Evolutionary conservation across 1,284 basidiomycete species (phyloP).

Genomic region (Irpex lacteus): DNA sequence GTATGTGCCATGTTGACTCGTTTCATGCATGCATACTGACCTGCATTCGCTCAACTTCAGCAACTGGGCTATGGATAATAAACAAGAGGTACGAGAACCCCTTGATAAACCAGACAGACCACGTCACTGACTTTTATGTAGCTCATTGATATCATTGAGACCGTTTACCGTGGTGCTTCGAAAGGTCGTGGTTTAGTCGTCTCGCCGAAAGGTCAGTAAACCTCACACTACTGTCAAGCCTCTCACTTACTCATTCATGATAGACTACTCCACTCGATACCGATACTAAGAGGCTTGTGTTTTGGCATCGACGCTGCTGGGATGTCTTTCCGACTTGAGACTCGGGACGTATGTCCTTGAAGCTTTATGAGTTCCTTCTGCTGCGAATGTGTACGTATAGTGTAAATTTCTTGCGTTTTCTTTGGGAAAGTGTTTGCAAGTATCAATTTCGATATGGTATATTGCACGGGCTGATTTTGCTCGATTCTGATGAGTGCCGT

Average conservation of each 20-base stretch:
- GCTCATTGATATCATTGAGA: constrained; percentile 98
- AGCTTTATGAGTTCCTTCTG: background rate
- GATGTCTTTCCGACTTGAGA: background rate
- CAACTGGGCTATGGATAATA: constrained; percentile 97
- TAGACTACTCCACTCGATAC: constrained; percentile 11
- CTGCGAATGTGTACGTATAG: background rate
- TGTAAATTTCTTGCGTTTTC: background rate
- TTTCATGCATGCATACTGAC: constrained; percentile 4
- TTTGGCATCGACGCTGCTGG: background rate
- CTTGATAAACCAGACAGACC: background rate
- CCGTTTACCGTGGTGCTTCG: constrained; percentile 95
- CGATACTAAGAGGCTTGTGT: constrained; percentile 3
- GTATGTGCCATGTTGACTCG: constrained; percentile 43
- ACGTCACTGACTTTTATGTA: constrained; percentile 30
- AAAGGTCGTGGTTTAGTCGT: constrained; percentile 98
- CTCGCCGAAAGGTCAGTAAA: constrained; percentile 84
- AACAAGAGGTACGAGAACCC: constrained; percentile 75
- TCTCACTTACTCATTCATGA: background rate
- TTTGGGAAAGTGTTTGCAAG: background rate
- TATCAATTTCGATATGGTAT: no score
- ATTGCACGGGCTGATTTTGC: no score
- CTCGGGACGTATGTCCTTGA: background rate
- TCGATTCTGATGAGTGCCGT: no score
- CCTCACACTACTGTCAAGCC: background rate
- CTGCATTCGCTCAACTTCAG: constrained; percentile 36